These are phyloP conservation scores for Tulasnella sp. DNA, from an alignment of 768 basidiomycete species.

Conservation along the genomic window DNA sequence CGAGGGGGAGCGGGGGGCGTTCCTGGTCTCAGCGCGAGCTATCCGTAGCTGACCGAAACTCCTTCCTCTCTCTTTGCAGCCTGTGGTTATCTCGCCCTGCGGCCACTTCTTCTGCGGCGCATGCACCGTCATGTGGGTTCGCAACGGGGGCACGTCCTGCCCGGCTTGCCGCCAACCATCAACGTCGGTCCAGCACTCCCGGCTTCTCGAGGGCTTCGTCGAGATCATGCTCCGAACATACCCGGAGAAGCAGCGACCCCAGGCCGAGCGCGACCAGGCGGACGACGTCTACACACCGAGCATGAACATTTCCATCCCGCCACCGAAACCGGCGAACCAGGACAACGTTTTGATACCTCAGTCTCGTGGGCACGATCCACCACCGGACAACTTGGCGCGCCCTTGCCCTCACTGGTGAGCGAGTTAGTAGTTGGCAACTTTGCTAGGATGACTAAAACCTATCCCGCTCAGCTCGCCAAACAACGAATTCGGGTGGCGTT, in stretches of 20 bases:
- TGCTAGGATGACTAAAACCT: too few species aligned
- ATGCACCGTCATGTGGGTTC: conserved; percentile 82
- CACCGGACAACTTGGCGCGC: conserved; percentile 55
- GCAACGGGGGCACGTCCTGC: conserved; percentile 82
- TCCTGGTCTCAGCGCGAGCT: neutral
- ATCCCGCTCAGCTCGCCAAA: conserved; percentile 45
- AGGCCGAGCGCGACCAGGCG: conserved; percentile 72
- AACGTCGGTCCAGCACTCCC: conserved; percentile 64
- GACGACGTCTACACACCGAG: conserved; percentile 73
- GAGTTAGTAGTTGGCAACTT: too few species aligned
- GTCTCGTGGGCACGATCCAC: conserved; percentile 59
- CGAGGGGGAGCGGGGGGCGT: neutral
- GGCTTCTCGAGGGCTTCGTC: conserved; percentile 66
- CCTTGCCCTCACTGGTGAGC: conserved; percentile 74
- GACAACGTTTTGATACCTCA: conserved; percentile 66
- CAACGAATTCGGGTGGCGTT: conserved; percentile 74
- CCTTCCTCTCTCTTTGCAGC: conserved; percentile 39
- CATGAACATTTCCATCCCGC: conserved; percentile 37
- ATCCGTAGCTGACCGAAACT: neutral
- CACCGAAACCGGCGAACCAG: conserved; percentile 52
- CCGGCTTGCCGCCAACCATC: conserved; percentile 75
- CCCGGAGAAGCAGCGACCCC: conserved; percentile 59
- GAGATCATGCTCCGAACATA: conserved; percentile 57
- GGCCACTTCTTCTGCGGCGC: conserved; percentile 92
- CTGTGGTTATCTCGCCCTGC: conserved; percentile 77